Base-by-base conservation (phyloP, 2,329 filamentous ascomycete species). In the Alternaria panax region DNA sequence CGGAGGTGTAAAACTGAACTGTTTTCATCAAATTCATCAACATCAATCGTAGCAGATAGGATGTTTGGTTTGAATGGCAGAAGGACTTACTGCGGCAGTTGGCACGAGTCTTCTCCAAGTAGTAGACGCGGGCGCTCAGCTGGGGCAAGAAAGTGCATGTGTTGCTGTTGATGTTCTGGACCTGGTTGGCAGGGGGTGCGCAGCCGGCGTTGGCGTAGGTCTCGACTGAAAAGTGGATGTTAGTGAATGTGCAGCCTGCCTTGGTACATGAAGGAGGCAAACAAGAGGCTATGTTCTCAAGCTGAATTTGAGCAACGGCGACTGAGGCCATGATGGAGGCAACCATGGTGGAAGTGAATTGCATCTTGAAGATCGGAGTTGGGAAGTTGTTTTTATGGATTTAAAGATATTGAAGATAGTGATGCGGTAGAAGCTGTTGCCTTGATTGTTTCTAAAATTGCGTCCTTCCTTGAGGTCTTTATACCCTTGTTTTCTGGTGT, bases 81-180 rank as follows among this genome's bases (percentile, higher is more conserved):
- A n/a, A 32, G 20, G 8, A 46, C 57, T 27, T 27, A 59, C 57
- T 32, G 18, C 42, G 45, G 25, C 57, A 59, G 40, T 59, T 51
- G 8, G 45, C 57, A 30, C 57, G 45, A 0, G 16, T 40, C 57
- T 59, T 59, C 46, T 59, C 57, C 20, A 59, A 27, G 20, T 51
- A 59, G 12, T 40, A 56, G 24, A 59, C 46, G 5, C 12, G 28
- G 16, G 57, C 57, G 32, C 45, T 59, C 46, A 41, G 52, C 8
- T 32, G 18, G 20, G 57, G 57, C 30, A 59, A 27, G 25, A 51
- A 56, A 2, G 11, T 41, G 32, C 57, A 59, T 1, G 18, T 25
- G 46, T 59, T 51, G 38, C 52, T 59, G 45, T 56, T 43, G 27
- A 59, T 59, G 32, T 56, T 59, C 20, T 59, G 57, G 6, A 41